These are phyloP conservation scores for Akanthomyces uredinophilus DNA, from an alignment of 2,329 filamentous ascomycete genomes.

Conservation along the genomic window DNA sequence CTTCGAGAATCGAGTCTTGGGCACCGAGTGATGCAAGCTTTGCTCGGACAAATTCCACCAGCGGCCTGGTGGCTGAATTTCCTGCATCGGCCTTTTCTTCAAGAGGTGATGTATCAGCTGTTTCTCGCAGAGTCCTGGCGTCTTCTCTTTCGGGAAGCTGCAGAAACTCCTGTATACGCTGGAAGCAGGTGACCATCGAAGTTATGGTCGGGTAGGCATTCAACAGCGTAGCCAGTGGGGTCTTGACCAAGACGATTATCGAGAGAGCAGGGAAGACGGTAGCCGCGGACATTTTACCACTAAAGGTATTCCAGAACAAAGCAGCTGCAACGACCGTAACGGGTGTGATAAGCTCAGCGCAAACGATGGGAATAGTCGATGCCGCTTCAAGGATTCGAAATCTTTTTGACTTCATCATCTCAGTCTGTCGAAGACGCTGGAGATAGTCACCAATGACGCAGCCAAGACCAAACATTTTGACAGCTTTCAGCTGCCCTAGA, in stretches of 20 bases:
- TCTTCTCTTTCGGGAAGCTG: background rate
- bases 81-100: background rate
- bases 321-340: conserved; percentile 3
- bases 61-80: background rate
- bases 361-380: background rate
- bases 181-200: background rate
- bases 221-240: background rate
- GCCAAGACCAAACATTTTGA: conserved; percentile 12
- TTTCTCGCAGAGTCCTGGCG: background rate
- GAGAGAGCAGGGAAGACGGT: background rate
- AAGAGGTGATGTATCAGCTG: background rate
- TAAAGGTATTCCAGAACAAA: background rate
- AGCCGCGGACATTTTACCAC: background rate
- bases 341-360: background rate
- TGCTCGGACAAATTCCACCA: background rate
- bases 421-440: background rate
- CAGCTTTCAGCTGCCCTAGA: background rate
- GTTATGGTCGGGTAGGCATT: background rate
- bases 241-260: background rate
- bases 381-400: background rate
- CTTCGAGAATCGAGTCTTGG: background rate
- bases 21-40: background rate
- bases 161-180: background rate
- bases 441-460: background rate
- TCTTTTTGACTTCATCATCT: background rate